These are phyloP conservation scores for Russula ochroleuca DNA, from an alignment of 768 basidiomycete genomes.

Conservation along the genomic window DNA sequence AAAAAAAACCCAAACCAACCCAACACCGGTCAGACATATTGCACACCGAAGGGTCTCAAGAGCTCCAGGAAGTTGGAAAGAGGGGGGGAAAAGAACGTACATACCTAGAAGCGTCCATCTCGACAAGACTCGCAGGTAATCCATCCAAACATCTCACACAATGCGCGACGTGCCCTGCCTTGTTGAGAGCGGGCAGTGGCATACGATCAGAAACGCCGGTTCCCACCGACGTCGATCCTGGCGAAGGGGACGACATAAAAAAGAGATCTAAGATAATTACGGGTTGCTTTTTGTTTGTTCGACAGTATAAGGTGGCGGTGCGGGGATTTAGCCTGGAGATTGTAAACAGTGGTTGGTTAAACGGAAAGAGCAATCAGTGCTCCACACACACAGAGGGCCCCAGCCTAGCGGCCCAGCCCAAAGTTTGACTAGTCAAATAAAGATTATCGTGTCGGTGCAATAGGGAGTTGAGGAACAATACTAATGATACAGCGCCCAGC, in stretches of 20 bases:
- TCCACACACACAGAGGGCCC: not conserved
- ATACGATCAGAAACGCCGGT: not conserved
- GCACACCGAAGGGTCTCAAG: too few species aligned
- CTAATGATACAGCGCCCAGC: conserved; percentile 26
- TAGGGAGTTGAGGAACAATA: conserved; percentile 8
- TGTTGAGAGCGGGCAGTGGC: conserved; percentile 35
- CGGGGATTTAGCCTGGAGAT: not conserved
- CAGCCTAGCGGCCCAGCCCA: not conserved
- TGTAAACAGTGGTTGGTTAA: not conserved
- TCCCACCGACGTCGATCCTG: not conserved
- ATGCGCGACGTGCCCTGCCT: conserved; percentile 57
- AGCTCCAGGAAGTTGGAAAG: not conserved
- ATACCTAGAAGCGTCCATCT: conserved; percentile 71
- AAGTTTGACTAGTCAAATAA: conserved; percentile 14
- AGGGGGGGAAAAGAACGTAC: not conserved
- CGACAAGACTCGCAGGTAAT: conserved; percentile 63
- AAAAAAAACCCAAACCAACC: too few species aligned
- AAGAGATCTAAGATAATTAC: not conserved
- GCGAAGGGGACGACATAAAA: not conserved
- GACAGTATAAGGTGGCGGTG: not conserved
- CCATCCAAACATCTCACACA: conserved; percentile 64
- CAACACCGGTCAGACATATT: too few species aligned
- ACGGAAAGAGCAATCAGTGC: not conserved
- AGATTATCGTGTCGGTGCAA: conserved; percentile 25
- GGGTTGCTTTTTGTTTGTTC: not conserved